Conservation (phyloP, 2,329 filamentous ascomycete genomes). For the Aurifilum marmelostoma region DNA sequence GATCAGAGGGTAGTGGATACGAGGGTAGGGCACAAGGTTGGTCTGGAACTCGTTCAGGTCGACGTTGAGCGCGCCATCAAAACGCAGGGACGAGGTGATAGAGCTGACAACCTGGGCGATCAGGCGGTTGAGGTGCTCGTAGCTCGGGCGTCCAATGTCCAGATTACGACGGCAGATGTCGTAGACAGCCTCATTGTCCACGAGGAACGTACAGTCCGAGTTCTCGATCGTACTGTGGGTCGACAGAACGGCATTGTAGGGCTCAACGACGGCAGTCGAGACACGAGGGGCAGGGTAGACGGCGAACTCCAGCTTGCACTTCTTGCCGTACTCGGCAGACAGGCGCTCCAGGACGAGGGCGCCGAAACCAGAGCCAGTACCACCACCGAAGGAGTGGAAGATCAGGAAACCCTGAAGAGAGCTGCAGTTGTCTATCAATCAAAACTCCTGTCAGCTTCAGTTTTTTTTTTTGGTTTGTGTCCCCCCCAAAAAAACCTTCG, state of each 20-base stretch:
- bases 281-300: conserved; percentile 73
- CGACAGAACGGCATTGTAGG: conserved; percentile 74
- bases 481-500: too few relatives aligned
- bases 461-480: background rate
- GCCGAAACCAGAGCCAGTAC: conserved; percentile 74
- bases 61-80: conserved; percentile 73
- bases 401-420: conserved; percentile 74
- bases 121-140: conserved; percentile 72
- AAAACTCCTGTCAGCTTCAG: conserved; percentile 29
- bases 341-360: conserved; percentile 73
- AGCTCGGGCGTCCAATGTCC: conserved; percentile 69
- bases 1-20: conserved; percentile 75
- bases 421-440: conserved; percentile 67
- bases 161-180: conserved; percentile 75
- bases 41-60: conserved; percentile 80
- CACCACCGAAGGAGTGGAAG: conserved; percentile 76
- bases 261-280: conserved; percentile 72
- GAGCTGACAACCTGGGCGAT: conserved; percentile 77
- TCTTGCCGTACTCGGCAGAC: conserved; percentile 75
- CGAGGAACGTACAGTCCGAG: conserved; percentile 78
- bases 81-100: conserved; percentile 73
- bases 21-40: conserved; percentile 73
- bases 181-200: conserved; percentile 76
- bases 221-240: conserved; percentile 78
- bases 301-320: conserved; percentile 76